Percentiles rank a stretch among this genome's conserved stretches.
These are phyloP conservation scores for Shiraia bambusicola DNA, from an alignment of 2,329 filamentous ascomycete species.

Conservation along the genomic window DNA sequence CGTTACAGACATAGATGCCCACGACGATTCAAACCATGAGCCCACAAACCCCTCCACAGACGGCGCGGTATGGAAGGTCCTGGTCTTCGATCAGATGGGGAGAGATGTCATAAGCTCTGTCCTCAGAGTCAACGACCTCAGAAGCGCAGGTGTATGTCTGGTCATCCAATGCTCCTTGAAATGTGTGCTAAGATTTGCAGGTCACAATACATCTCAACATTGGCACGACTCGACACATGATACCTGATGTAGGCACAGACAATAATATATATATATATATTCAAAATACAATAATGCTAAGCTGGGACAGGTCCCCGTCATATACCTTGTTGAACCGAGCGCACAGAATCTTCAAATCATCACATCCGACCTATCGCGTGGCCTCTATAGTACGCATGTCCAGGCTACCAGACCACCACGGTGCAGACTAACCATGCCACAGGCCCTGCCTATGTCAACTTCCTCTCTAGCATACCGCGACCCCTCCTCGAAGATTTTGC, in stretches of 20 bases:
- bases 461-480: constrained; percentile 88
- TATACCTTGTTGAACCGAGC: constrained; percentile 94
- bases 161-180: neutral
- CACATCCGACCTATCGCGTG: constrained; percentile 80
- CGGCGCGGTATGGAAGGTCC: constrained; percentile 52
- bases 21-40: constrained; percentile 57
- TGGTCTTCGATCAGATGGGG: constrained; percentile 90
- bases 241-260: constrained; percentile 72
- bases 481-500: constrained; percentile 94
- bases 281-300: constrained; percentile 15
- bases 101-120: constrained; percentile 97
- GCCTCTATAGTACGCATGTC: constrained; percentile 62
- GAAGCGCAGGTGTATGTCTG: constrained; percentile 71
- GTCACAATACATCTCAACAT: constrained; percentile 59
- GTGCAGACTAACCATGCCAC: constrained; percentile 28
- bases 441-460: constrained; percentile 90
- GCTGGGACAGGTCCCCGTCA: constrained; percentile 61
- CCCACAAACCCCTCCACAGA: constrained; percentile 14
- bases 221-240: constrained; percentile 77
- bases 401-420: neutral
- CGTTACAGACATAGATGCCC: constrained; percentile 55
- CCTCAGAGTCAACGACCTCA: constrained; percentile 86
- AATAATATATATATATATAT: too few relatives aligned
- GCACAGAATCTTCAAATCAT: constrained; percentile 77
- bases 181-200: constrained; percentile 68